Conservation (phyloP, 495 filamentous ascomycete genomes). For the Aspergillus diversus region DNA sequence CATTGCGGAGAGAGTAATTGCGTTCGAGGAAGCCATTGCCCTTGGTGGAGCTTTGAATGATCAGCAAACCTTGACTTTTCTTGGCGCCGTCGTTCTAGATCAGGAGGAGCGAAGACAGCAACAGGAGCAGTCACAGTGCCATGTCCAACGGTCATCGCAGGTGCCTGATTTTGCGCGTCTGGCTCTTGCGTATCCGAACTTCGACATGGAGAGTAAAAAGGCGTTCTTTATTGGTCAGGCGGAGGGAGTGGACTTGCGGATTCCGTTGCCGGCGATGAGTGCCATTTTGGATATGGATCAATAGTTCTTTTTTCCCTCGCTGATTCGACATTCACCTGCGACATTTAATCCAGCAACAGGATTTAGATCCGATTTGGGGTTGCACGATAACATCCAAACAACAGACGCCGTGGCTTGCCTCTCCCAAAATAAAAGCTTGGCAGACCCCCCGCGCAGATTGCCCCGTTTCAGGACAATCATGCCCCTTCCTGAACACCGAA, state of each 20-base stretch:
- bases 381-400: too few relatives aligned
- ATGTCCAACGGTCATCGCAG: slow-evolving; percentile 7
- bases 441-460: too few relatives aligned
- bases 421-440: too few relatives aligned
- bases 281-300: slow-evolving; percentile 18
- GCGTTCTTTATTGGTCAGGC: slow-evolving; percentile 22
- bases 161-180: slow-evolving; percentile 23
- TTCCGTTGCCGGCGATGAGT: slow-evolving; percentile 19
- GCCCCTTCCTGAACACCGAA: too few relatives aligned
- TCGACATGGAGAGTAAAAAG: slow-evolving; percentile 14
- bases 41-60: neutral
- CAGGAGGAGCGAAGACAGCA: neutral
- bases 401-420: too few relatives aligned
- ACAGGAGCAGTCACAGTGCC: neutral
- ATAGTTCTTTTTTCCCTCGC: neutral
- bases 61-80: neutral
- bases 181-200: slow-evolving; percentile 20
- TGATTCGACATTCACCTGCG: too few relatives aligned
- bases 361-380: too few relatives aligned
- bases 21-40: slow-evolving; percentile 52
- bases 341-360: too few relatives aligned
- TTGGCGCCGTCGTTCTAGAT: neutral
- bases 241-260: slow-evolving; percentile 13
- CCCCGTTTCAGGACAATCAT: too few relatives aligned
- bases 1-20: slow-evolving; percentile 57